phyloP scores from a whole-genome alignment of 116 monocot genomes.

The Posidonia oceanica region DNA sequence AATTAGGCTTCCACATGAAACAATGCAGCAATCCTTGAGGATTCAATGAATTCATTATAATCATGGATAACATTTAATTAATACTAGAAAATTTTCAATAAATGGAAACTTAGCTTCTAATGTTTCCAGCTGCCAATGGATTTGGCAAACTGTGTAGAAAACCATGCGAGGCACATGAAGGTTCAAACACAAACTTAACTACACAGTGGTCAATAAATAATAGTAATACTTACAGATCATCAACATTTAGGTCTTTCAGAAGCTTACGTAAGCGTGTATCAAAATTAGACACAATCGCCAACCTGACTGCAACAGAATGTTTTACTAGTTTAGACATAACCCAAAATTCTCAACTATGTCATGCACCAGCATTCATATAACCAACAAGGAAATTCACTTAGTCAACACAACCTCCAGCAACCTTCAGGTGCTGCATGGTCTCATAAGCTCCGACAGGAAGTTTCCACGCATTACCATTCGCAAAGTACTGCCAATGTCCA shows the following conservation, averaged over 20 bases:
- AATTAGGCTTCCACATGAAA: too few species aligned
- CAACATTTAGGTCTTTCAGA: constrained; percentile 68
- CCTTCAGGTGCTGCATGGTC: constrained; percentile 43
- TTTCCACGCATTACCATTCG: constrained; percentile 77
- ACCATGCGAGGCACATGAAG: too few species aligned
- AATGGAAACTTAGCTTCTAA: too few species aligned
- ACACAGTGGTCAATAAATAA: too few species aligned
- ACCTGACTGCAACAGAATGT: constrained; percentile 44
- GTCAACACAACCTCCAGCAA: constrained; percentile 59
- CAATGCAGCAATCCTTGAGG: too few species aligned
- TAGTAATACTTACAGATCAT: constrained; percentile 53
- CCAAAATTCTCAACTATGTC: background rate
- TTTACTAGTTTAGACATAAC: background rate
- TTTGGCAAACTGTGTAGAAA: too few species aligned
- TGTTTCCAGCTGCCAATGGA: too few species aligned
- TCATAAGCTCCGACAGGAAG: constrained; percentile 60
- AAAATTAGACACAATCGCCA: constrained; percentile 95
- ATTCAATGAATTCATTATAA: too few species aligned
- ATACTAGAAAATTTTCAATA: too few species aligned
- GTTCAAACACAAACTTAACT: too few species aligned
- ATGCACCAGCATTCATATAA: background rate
- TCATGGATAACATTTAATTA: too few species aligned
- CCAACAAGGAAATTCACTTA: background rate
- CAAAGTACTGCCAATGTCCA: constrained; percentile 43
- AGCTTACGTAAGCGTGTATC: constrained; percentile 77